Percentiles rank a stretch among this genome's conserved stretches.
Evolutionary conservation across 2,329 filamentous ascomycete genomes (phyloP).

Genomic region (Cylindrodendrum hubeiense): DNA sequence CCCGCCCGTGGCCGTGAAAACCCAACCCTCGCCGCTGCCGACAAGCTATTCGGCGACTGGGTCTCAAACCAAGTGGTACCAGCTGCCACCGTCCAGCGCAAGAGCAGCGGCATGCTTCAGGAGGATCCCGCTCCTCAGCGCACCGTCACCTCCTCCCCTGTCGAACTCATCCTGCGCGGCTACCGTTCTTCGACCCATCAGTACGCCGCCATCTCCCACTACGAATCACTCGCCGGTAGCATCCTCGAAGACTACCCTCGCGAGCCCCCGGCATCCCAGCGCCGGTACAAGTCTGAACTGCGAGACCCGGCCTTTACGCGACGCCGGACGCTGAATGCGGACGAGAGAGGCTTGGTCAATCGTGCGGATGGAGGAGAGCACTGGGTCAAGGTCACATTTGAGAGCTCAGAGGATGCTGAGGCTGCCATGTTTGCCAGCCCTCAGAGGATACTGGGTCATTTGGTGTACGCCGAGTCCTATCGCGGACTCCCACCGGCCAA

Average conservation of each 20-base stretch:
- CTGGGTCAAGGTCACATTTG: conserved; percentile 92
- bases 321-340: conserved; percentile 72
- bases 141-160: conserved; percentile 57
- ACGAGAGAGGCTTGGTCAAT: conserved; percentile 84
- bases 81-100: conserved; percentile 47
- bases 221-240: conserved; percentile 85
- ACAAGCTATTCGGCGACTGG: conserved; percentile 72
- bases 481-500: conserved; percentile 72
- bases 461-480: conserved; percentile 80
- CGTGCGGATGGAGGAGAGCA: conserved; percentile 85
- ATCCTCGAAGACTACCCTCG: conserved; percentile 96
- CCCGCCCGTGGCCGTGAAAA: conserved; percentile 69
- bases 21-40: conserved; percentile 71
- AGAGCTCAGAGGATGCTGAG: conserved; percentile 78
- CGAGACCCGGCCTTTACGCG: conserved; percentile 79
- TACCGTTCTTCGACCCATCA: conserved; percentile 75
- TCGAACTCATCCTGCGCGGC: conserved; percentile 88
- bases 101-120: conserved; percentile 52
- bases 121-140: conserved; percentile 55
- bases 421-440: conserved; percentile 78
- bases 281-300: conserved; percentile 80
- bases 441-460: conserved; percentile 76
- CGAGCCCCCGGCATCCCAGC: conserved; percentile 78
- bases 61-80: conserved; percentile 60
- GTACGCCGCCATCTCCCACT: conserved; percentile 91